Evolutionary conservation across 352 stramenopile genomes (phyloP).

Genomic region (Pilasporangium apinafurcum): DNA sequence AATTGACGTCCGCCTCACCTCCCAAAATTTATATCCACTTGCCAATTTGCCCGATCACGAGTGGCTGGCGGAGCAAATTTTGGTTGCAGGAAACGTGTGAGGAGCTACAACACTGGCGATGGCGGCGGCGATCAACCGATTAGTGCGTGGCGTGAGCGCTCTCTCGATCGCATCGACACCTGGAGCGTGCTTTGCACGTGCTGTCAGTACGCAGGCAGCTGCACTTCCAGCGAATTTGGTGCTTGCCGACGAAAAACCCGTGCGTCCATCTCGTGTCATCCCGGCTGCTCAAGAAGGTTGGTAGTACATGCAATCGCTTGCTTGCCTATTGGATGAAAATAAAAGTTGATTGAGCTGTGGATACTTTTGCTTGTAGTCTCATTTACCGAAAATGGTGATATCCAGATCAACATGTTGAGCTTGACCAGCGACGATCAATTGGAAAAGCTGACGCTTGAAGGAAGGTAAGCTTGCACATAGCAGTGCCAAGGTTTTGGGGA

Average conservation of each 20-base stretch:
- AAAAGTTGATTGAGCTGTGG: too few relatives aligned
- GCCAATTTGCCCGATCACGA: too few relatives aligned
- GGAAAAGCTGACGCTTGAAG: conserved; percentile 50
- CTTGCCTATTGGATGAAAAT: too few relatives aligned
- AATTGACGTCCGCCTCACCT: too few relatives aligned
- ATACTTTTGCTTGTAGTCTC: too few relatives aligned
- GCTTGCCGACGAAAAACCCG: conserved; percentile 67
- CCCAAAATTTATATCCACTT: too few relatives aligned
- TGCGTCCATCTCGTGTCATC: conserved; percentile 60
- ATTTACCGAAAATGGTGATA: conserved; percentile 43
- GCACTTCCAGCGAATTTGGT: conserved; percentile 51
- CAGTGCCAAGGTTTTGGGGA: too few relatives aligned
- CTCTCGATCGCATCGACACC: conserved; percentile 42
- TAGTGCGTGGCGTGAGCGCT: conserved; percentile 49
- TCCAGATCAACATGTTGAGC: conserved; percentile 62
- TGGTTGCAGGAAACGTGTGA: not conserved
- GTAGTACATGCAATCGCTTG: not conserved
- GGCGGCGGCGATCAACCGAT: conserved; percentile 40
- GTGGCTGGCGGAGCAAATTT: too few relatives aligned
- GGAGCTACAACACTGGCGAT: conserved; percentile 8
- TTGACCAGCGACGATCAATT: conserved; percentile 37
- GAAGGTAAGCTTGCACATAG: conserved; percentile 6
- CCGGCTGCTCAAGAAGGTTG: conserved; percentile 43
- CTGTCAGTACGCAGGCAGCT: conserved; percentile 23
- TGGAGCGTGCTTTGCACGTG: conserved; percentile 19